Evolutionary conservation across 1,284 basidiomycete species (phyloP).

Genomic region (Phenoliferia sp.): DNA sequence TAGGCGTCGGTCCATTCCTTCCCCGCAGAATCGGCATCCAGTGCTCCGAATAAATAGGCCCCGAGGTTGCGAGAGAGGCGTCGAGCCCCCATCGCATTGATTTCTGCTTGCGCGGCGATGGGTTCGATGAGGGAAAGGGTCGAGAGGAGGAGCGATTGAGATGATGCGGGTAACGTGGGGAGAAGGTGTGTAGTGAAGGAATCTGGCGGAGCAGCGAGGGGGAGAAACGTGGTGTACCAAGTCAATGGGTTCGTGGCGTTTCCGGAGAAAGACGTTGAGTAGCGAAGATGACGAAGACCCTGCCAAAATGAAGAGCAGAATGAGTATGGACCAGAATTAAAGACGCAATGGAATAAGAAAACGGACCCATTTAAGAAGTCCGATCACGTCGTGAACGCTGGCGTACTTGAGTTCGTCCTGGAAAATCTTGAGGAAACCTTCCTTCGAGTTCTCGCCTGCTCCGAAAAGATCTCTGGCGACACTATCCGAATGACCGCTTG

Average conservation of each 20-base stretch:
- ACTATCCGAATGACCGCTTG: not conserved
- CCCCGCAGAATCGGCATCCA: constrained; percentile 1
- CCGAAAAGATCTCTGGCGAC: constrained; percentile 2
- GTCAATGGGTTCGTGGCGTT: not conserved
- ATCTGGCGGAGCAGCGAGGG: not conserved
- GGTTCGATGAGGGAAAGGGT: constrained; percentile 12
- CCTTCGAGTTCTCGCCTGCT: constrained; percentile 15
- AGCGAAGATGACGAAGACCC: constrained; percentile 19
- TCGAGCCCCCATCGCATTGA: constrained; percentile 24
- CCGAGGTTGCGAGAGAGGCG: constrained; percentile 19
- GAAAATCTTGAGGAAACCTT: constrained; percentile 20
- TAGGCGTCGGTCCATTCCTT: constrained; percentile 7
- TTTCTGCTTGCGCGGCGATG: constrained; percentile 15
- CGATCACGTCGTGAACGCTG: constrained; percentile 23
- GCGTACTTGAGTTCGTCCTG: constrained; percentile 24
- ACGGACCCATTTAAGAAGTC: constrained; percentile 28
- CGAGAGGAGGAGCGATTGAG: constrained; percentile 10
- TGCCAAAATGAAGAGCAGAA: not conserved
- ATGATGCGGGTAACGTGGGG: constrained; percentile 13
- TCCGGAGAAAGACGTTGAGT: constrained; percentile 11
- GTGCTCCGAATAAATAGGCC: constrained; percentile 19
- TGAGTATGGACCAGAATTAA: not conserved
- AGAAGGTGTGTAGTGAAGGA: constrained; percentile 12
- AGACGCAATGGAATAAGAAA: not conserved
- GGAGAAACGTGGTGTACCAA: constrained; percentile 19